A percentile compares a stretch with the other conserved stretches of the same genome.
These are phyloP conservation scores for Daldinia grandis DNA, from an alignment of 495 filamentous ascomycete genomes.

Conservation along the genomic window DNA sequence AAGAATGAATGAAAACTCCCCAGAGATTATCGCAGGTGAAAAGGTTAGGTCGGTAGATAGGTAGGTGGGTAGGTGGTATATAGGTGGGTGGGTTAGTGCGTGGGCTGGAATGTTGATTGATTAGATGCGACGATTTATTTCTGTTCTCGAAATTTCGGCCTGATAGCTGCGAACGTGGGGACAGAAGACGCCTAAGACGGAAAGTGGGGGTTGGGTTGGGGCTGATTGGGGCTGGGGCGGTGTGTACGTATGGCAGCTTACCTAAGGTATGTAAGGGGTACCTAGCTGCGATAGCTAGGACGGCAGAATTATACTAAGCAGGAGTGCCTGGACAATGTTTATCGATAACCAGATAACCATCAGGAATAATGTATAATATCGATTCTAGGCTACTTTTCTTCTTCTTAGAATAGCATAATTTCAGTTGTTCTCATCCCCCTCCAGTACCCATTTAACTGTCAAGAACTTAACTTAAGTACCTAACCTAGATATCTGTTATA, in stretches of 20 bases:
- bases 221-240: not conserved
- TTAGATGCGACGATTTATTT: conserved; percentile 1
- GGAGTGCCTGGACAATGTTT: no score
- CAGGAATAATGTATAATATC: no score
- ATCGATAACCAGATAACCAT: no score
- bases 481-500: no score
- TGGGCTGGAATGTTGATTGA: conserved; percentile 16
- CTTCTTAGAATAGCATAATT: no score
- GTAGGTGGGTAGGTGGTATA: not conserved
- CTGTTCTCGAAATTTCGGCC: conserved; percentile 45
- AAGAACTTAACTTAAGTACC: no score
- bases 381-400: no score
- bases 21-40: not conserved
- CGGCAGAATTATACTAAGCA: conserved; percentile 1
- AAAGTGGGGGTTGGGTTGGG: conserved; percentile 29
- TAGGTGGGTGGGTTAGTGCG: not conserved
- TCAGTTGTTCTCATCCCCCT: no score
- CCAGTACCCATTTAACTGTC: no score
- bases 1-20: not conserved
- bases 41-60: not conserved
- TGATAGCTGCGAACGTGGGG: conserved; percentile 24
- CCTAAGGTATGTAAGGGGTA: no score
- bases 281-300: not conserved
- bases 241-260: not conserved
- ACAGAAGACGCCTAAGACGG: conserved; percentile 15